phyloP scores from a whole-genome alignment of 1,139 yeast species.

The Scheffersomyces insectosa region DNA sequence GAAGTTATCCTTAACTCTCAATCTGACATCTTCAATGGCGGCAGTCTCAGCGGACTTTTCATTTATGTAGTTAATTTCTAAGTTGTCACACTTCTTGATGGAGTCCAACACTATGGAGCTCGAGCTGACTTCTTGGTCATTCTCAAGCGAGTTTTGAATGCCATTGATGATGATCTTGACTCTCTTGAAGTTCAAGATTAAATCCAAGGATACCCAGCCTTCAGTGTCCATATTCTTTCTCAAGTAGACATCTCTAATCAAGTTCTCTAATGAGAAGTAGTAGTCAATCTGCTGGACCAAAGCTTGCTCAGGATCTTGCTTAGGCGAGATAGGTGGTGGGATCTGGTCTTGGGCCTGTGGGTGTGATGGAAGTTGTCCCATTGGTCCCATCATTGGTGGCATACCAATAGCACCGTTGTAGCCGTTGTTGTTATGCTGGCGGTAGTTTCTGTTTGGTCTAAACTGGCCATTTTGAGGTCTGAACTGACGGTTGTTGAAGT shows the following conservation, averaged over 20 bases:
- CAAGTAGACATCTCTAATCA: slow-evolving; percentile 76
- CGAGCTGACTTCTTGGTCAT: slow-evolving; percentile 18
- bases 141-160: slow-evolving; percentile 35
- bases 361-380: slow-evolving; percentile 10
- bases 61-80: slow-evolving; percentile 36
- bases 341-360: slow-evolving; percentile 30
- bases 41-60: slow-evolving; percentile 27
- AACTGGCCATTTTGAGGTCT: slow-evolving; percentile 23
- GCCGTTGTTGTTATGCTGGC: slow-evolving; percentile 14
- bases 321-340: slow-evolving; percentile 52
- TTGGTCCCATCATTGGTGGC: slow-evolving; percentile 5
- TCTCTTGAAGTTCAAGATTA: slow-evolving; percentile 73
- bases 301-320: slow-evolving; percentile 49
- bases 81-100: slow-evolving; percentile 37
- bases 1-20: slow-evolving; percentile 44
- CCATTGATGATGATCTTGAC: slow-evolving; percentile 56
- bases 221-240: slow-evolving; percentile 75
- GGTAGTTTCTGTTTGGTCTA: slow-evolving; percentile 20
- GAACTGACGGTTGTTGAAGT: slow-evolving; percentile 18
- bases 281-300: slow-evolving; percentile 76
- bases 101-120: slow-evolving; percentile 32
- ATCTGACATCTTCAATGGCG: slow-evolving; percentile 32
- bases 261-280: slow-evolving; percentile 84
- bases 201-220: slow-evolving; percentile 68
- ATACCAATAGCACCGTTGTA: slow-evolving; percentile 18